These are phyloP conservation scores for Pestalotiopsis sp. DNA, from an alignment of 2,329 filamentous ascomycete genomes.

Conservation along the genomic window DNA sequence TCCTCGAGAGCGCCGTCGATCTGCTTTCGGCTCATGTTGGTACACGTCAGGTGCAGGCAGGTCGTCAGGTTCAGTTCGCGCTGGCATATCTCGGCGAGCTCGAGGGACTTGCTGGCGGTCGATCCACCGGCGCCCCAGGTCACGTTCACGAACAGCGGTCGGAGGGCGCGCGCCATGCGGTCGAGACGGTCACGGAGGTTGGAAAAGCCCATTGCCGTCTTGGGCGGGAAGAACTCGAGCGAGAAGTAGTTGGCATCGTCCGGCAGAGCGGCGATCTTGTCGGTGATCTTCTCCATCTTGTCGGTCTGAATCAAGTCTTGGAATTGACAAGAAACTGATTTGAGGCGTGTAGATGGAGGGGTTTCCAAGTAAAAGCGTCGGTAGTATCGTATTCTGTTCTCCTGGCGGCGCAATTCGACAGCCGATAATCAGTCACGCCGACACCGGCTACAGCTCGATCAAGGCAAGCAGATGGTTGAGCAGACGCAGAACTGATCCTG, in stretches of 20 bases:
- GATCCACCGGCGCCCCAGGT: constrained; percentile 97
- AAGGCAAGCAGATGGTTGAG: neutral
- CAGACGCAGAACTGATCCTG: neutral
- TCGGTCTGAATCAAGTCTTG: neutral
- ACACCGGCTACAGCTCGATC: neutral
- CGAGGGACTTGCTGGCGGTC: constrained; percentile 86
- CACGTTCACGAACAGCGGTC: constrained; percentile 93
- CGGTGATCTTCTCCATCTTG: constrained; percentile 83
- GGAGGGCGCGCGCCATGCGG: constrained; percentile 90
- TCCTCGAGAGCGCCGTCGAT: constrained; percentile 90
- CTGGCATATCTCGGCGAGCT: constrained; percentile 94
- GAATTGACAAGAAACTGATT: neutral
- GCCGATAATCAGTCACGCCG: neutral
- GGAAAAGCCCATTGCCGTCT: constrained; percentile 92
- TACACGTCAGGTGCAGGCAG: constrained; percentile 94
- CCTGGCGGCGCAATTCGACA: neutral
- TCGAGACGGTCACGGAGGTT: constrained; percentile 92
- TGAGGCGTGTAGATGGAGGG: neutral
- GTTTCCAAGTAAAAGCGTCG: neutral
- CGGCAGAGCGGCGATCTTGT: constrained; percentile 91
- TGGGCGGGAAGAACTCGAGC: constrained; percentile 98
- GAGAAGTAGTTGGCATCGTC: constrained; percentile 86
- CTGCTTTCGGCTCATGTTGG: constrained; percentile 88
- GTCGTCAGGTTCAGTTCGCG: constrained; percentile 90
- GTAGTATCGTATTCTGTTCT: neutral